A percentile compares a stretch with the other conserved stretches of the same genome.
phyloP scores from a whole-genome alignment of 495 filamentous ascomycete species.

The Hypoxylon crocopeplum region DNA sequence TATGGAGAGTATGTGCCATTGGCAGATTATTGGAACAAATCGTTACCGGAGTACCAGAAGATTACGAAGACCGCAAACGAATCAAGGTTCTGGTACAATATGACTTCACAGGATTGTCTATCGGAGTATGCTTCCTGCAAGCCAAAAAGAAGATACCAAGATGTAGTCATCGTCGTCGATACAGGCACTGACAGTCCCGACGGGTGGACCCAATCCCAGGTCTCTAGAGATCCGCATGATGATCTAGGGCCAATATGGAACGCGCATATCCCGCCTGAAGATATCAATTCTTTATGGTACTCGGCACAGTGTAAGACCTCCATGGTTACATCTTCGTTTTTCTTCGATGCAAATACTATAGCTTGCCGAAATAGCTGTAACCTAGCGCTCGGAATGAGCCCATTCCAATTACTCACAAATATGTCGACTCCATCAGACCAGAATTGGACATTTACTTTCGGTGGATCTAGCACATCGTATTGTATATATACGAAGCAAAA shows the following conservation, averaged over 20 bases:
- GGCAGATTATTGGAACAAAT: conserved; percentile 6
- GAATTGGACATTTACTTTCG: too few species aligned
- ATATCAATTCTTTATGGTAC: conserved; percentile 26
- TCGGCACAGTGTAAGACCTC: conserved; percentile 22
- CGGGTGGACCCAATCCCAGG: conserved; percentile 15
- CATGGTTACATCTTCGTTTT: too few species aligned
- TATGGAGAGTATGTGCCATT: conserved; percentile 3
- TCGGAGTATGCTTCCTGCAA: conserved; percentile 21
- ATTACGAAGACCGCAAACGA: conserved; percentile 6
- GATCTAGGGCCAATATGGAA: conserved; percentile 1
- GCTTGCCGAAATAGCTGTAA: not conserved
- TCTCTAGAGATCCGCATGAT: conserved; percentile 2
- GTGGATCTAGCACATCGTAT: too few species aligned
- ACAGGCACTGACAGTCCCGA: not conserved
- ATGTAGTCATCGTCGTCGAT: conserved; percentile 21
- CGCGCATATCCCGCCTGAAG: not conserved
- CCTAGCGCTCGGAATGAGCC: not conserved
- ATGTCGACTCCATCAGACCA: too few species aligned
- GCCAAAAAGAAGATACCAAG: conserved; percentile 7
- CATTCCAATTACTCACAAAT: not conserved
- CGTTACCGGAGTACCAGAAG: not conserved
- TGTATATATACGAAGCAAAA: too few species aligned
- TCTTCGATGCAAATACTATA: too few species aligned
- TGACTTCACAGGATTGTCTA: not conserved
- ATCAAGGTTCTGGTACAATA: not conserved